Evolutionary conservation across 192 early-diverging fungal species (phyloP).

Genomic region (Coemansia sp.): DNA sequence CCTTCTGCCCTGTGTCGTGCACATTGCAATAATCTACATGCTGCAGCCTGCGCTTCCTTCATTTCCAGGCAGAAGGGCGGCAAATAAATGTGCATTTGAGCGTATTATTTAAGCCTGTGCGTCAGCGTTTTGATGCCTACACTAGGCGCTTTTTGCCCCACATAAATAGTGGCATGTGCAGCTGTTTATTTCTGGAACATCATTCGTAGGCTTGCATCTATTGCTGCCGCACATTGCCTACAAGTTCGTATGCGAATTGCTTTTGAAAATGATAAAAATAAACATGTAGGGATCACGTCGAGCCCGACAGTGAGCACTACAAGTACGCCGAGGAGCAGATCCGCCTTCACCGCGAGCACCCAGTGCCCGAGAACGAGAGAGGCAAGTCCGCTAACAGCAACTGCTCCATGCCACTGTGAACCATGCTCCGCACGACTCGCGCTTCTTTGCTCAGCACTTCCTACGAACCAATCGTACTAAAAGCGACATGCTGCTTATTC

Average conservation of each 20-base stretch:
- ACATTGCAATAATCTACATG: background rate
- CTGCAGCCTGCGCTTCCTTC: background rate
- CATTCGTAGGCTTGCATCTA: background rate
- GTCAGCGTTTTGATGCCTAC: background rate
- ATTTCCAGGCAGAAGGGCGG: background rate
- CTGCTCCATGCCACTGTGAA: background rate
- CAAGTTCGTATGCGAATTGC: background rate
- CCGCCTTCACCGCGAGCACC: constrained; percentile 64
- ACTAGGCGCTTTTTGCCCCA: background rate
- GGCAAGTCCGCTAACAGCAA: constrained; percentile 19
- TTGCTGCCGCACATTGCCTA: background rate
- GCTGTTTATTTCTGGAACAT: background rate
- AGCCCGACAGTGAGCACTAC: constrained; percentile 84
- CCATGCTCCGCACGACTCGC: background rate
- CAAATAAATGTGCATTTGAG: background rate
- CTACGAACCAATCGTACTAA: background rate
- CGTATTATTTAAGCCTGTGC: background rate
- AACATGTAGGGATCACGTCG: constrained; percentile 82
- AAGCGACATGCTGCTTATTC: background rate
- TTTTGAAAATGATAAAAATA: background rate
- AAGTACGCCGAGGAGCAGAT: constrained; percentile 74
- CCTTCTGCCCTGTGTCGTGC: background rate
- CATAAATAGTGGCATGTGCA: background rate
- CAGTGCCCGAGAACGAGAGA: constrained; percentile 59
- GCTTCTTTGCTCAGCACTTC: background rate